Percentiles rank a stretch among this genome's conserved stretches.
Evolutionary conservation across 352 stramenopile genomes (phyloP).

Genomic region (Phytopythium boreale): DNA sequence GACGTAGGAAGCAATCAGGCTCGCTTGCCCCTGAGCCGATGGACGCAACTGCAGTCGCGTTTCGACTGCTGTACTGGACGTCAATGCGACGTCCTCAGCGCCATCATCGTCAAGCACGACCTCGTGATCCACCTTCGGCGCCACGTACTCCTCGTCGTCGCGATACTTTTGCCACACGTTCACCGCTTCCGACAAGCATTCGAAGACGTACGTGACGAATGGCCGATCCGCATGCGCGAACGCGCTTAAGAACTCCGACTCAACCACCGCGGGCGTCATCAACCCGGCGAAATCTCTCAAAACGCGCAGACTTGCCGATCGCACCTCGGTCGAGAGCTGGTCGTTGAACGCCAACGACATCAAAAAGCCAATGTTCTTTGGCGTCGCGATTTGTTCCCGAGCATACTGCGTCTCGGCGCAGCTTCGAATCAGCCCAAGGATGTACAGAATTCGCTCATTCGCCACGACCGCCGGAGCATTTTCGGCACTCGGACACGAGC

Average conservation of each 20-base stretch:
- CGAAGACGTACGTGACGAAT: slow-evolving; percentile 45
- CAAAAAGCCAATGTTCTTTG: slow-evolving; percentile 60
- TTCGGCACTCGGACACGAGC: slow-evolving; percentile 31
- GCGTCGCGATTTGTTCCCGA: slow-evolving; percentile 44
- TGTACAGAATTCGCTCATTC: slow-evolving; percentile 59
- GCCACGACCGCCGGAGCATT: slow-evolving; percentile 21
- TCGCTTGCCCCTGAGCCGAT: slow-evolving; percentile 42
- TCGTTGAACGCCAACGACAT: slow-evolving; percentile 56
- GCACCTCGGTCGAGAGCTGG: slow-evolving; percentile 41
- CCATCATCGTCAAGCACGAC: not conserved
- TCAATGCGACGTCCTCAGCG: not conserved
- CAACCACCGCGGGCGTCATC: slow-evolving; percentile 31
- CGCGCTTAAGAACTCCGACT: slow-evolving; percentile 29
- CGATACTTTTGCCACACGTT: slow-evolving; percentile 45
- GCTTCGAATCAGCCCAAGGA: slow-evolving; percentile 57
- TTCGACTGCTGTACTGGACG: not conserved
- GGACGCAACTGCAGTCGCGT: slow-evolving; percentile 34
- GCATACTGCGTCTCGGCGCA: slow-evolving; percentile 57
- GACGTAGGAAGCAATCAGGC: slow-evolving; percentile 38
- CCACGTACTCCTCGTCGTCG: slow-evolving; percentile 9
- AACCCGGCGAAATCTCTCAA: slow-evolving; percentile 38
- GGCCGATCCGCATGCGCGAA: slow-evolving; percentile 14
- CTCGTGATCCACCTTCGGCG: not conserved
- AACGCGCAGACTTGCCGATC: slow-evolving; percentile 39
- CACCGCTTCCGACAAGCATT: slow-evolving; percentile 21